Percentiles rank a stretch among this genome's conserved stretches.
These are phyloP conservation scores for Pythium phragmiticola DNA, from an alignment of 352 stramenopile species.

Conservation along the genomic window DNA sequence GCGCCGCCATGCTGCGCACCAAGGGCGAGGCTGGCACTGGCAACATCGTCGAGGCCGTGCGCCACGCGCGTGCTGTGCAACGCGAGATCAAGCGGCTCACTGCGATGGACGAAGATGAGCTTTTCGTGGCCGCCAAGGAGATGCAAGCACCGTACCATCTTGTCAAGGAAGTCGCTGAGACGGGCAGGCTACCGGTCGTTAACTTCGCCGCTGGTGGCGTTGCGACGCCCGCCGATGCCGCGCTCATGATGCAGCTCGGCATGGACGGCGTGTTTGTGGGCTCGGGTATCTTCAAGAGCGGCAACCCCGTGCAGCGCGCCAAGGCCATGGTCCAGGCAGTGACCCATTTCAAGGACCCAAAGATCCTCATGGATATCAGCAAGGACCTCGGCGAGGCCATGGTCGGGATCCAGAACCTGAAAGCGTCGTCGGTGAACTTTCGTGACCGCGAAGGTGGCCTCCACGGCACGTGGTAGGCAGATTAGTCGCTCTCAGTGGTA, in stretches of 20 bases:
- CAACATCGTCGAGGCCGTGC: slow-evolving; percentile 98
- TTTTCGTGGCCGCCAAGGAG: slow-evolving; percentile 97
- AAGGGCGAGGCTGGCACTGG: slow-evolving; percentile 98
- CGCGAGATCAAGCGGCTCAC: slow-evolving; percentile 90
- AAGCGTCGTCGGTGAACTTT: slow-evolving; percentile 95
- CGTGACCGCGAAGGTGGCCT: slow-evolving; percentile 94
- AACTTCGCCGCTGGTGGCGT: slow-evolving; percentile 98
- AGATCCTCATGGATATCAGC: slow-evolving; percentile 96
- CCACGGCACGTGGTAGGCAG: slow-evolving; percentile 61
- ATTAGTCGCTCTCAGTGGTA: background rate
- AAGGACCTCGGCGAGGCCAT: slow-evolving; percentile 96
- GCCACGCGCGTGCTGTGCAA: slow-evolving; percentile 93
- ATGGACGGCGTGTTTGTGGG: slow-evolving; percentile 99
- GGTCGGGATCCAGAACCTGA: slow-evolving; percentile 97
- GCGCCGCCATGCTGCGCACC: slow-evolving; percentile 96
- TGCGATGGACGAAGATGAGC: slow-evolving; percentile 95
- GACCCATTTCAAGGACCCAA: slow-evolving; percentile 96
- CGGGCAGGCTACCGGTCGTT: slow-evolving; percentile 93
- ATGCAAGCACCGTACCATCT: slow-evolving; percentile 94
- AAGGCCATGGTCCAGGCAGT: slow-evolving; percentile 96
- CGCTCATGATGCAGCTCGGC: slow-evolving; percentile 99
- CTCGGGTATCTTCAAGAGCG: slow-evolving; percentile 97
- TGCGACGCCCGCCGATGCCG: slow-evolving; percentile 96
- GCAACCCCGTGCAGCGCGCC: slow-evolving; percentile 93
- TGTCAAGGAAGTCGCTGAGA: slow-evolving; percentile 91